Conservation (phyloP, 495 filamentous ascomycete genomes). For the Podospora tetraspora region DNA sequence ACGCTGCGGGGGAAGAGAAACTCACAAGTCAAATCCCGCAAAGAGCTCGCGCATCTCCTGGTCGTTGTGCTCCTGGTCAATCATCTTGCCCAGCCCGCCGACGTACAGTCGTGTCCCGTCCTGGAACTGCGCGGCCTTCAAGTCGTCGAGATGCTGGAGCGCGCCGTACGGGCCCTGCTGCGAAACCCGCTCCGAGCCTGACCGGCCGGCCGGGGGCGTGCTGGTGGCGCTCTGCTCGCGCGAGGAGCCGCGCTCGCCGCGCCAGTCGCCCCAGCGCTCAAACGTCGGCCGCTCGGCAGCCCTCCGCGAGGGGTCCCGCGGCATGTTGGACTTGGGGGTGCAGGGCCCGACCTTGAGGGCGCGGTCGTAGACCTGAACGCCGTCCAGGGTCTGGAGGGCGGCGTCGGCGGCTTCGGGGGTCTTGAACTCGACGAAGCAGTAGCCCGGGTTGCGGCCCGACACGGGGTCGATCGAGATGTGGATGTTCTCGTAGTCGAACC, state of each 20-base stretch:
- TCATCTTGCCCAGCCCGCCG: conserved; percentile 55
- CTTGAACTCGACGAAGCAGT: conserved; percentile 64
- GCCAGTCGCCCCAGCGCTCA: conserved; percentile 40
- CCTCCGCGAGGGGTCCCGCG: not conserved
- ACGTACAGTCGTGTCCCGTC: conserved; percentile 57
- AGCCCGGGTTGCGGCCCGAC: conserved; percentile 62
- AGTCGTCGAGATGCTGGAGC: conserved; percentile 14
- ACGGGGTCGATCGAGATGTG: conserved; percentile 64
- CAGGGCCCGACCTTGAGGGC: conserved; percentile 59
- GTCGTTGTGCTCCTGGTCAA: conserved; percentile 50
- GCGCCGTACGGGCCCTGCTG: conserved; percentile 23
- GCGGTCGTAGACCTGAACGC: conserved; percentile 48
- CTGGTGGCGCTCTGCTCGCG: conserved; percentile 16
- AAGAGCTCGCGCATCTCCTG: conserved; percentile 55
- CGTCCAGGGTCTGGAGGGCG: conserved; percentile 53
- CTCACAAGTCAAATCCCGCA: conserved; percentile 48
- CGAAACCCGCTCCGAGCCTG: not conserved
- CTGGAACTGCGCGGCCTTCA: conserved; percentile 8
- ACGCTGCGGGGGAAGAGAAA: conserved; percentile 1
- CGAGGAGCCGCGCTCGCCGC: not conserved
- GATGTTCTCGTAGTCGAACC: conserved; percentile 51
- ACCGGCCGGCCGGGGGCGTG: not conserved
- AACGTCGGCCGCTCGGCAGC: conserved; percentile 19
- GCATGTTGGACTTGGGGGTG: conserved; percentile 33
- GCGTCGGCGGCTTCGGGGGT: conserved; percentile 51